Base-by-base conservation (phyloP, 73 alveolate genomes). In the Paramecium bursaria region DNA sequence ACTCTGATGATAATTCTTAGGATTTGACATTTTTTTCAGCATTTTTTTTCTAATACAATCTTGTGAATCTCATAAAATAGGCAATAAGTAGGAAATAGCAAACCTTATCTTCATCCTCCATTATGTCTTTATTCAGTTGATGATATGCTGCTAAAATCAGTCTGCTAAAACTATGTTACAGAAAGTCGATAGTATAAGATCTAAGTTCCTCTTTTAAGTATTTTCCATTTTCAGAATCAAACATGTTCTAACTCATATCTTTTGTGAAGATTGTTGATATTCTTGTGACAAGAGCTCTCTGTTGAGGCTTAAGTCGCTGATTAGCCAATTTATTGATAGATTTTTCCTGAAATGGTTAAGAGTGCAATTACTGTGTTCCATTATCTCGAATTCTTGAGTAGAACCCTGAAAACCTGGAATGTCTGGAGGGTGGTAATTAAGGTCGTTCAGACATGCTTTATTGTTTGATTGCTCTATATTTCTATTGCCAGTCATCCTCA, bases 31-130 rank as follows among this genome's bases (percentile, higher is more conserved):
- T 26, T 31, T 57, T 27, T 44, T 31, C 44, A 10, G 39, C 60
- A 39, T 52, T 85, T 44, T 74, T 9, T 53, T 76, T 75, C 14
- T 46, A 74, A 31, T 30, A 42, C 17, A 67, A 52, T 73, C 98
- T 74, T 6, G 86, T 51, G 50, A 90, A 48, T 35, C 88, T 53
- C 47, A 93, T 47, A 75, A 89, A 73, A 44, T 90, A 91, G 3
- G 94, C 60, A 15, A 82, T 74, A 25, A 93, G 73, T 26, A 87
- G 85, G 60, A 91, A 88, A 80, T 91, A 93, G 50, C 87, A 85
- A 5, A 77, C 79, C 73, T 74, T 85, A 74, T 93, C 98, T 17
- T 48, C 55, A 25, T 87, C 91, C 22, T 92, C 94, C 11, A 87
- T 92, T 15, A 88, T 67, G 3, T 85, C 90, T 42, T 88, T 77